Conservation (phyloP, 2,329 filamentous ascomycete genomes). For the Colletotrichum somersetense region DNA sequence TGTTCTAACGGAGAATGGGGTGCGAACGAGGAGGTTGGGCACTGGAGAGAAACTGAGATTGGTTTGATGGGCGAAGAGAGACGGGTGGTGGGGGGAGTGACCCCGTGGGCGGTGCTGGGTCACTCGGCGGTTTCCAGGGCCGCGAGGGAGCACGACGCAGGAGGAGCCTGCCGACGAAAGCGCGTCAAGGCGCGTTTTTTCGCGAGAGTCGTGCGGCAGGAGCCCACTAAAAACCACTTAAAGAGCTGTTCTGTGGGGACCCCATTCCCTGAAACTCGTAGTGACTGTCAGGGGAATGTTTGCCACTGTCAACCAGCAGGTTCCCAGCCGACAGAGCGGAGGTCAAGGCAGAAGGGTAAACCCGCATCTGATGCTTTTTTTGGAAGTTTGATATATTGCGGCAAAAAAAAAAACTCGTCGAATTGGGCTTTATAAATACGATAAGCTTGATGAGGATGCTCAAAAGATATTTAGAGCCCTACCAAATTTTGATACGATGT, state of each 20-base stretch:
- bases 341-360: not conserved
- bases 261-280: constrained; percentile 34
- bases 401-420: too few species aligned
- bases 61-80: constrained; percentile 10
- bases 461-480: not conserved
- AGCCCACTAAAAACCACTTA: constrained; percentile 19
- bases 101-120: constrained; percentile 1
- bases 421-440: too few species aligned
- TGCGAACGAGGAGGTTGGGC: constrained; percentile 4
- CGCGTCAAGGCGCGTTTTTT: constrained; percentile 42
- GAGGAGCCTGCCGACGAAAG: constrained; percentile 24
- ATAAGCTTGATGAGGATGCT: not conserved
- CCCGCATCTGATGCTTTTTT: not conserved
- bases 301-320: not conserved
- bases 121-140: constrained; percentile 24
- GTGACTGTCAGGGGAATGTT: not conserved
- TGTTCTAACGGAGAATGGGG: constrained; percentile 11
- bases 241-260: not conserved
- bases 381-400: not conserved
- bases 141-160: constrained; percentile 12
- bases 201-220: constrained; percentile 27
- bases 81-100: constrained; percentile 11
- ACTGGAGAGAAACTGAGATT: constrained; percentile 23
- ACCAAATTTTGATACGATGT: too few species aligned
- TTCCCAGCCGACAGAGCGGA: not conserved